A percentile compares a stretch with the other conserved stretches of the same genome.
Evolutionary conservation across 768 basidiomycete species (phyloP).

Genomic region (Leccinum arenicola): DNA sequence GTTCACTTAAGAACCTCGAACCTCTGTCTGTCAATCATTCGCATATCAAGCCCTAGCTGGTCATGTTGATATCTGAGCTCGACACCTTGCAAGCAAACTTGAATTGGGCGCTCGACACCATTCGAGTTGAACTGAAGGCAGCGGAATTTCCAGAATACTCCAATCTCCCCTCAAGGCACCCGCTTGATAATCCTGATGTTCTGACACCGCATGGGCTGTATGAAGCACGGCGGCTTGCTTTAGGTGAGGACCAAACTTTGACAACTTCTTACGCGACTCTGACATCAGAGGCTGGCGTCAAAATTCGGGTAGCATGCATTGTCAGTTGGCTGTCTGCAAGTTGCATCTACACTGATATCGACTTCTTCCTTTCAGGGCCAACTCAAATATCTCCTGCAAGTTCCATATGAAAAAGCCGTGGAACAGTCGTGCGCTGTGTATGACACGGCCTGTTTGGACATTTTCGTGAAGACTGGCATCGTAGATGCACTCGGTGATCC

Average conservation of each 20-base stretch:
- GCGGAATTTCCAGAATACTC: not conserved
- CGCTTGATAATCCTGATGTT: not conserved
- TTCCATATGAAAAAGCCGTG: constrained; percentile 2
- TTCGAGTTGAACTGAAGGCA: not conserved
- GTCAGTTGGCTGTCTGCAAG: not conserved
- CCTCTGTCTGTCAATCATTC: not conserved
- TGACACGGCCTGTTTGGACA: constrained; percentile 1
- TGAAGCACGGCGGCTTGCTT: not conserved
- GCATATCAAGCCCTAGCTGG: not conserved
- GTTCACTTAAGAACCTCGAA: not conserved
- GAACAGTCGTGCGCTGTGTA: constrained; percentile 2
- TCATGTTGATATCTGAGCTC: not conserved
- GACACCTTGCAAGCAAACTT: not conserved
- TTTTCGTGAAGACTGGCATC: not conserved
- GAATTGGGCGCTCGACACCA: not conserved
- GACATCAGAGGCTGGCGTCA: not conserved
- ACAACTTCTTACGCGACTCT: not conserved
- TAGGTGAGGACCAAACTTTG: not conserved
- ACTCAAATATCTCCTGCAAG: constrained; percentile 5
- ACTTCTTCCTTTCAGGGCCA: not conserved
- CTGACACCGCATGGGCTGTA: not conserved
- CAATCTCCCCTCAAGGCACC: not conserved
- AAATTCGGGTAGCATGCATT: not conserved
- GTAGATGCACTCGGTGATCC: constrained; percentile 1
- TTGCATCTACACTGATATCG: not conserved